Conservation (phyloP, 2,329 filamentous ascomycete genomes). For the Colletotrichum sansevieriae region DNA sequence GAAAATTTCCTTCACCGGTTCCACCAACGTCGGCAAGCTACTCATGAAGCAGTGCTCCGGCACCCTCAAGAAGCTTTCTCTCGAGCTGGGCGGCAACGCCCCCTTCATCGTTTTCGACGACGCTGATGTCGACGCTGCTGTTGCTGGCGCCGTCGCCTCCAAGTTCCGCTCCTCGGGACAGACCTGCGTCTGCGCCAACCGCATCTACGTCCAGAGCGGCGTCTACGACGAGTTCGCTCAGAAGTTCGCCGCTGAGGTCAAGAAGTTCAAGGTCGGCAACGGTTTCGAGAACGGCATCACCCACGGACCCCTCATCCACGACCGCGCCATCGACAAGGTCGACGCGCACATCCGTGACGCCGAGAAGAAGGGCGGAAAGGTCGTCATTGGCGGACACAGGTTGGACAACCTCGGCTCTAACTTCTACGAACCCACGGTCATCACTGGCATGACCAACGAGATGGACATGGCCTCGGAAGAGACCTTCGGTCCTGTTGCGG, state of each 20-base stretch:
- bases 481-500: conserved; percentile 95
- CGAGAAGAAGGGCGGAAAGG: conserved; percentile 79
- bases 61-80: conserved; percentile 85
- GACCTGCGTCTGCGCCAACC: conserved; percentile 93
- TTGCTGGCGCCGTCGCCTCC: conserved; percentile 83
- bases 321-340: conserved; percentile 83
- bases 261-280: conserved; percentile 79
- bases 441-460: conserved; percentile 85
- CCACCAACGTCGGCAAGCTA: conserved; percentile 74
- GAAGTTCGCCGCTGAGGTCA: conserved; percentile 79
- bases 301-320: conserved; percentile 88
- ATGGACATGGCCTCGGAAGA: conserved; percentile 91
- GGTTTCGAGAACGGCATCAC: conserved; percentile 79
- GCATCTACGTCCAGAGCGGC: conserved; percentile 82
- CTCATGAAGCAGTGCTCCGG: conserved; percentile 91
- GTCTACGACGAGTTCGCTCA: conserved; percentile 82
- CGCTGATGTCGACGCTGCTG: conserved; percentile 87
- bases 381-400: conserved; percentile 81
- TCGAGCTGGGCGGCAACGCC: conserved; percentile 94
- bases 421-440: conserved; percentile 91
- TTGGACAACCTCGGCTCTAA: conserved; percentile 75
- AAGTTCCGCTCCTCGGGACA: conserved; percentile 97
- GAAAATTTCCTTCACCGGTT: conserved; percentile 97
- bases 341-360: conserved; percentile 85
- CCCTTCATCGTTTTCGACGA: conserved; percentile 98